Evolutionary conservation across 768 basidiomycete species (phyloP), one percentile per base, ranked within the genome.

Genomic region (Suillus alpinus): DNA sequence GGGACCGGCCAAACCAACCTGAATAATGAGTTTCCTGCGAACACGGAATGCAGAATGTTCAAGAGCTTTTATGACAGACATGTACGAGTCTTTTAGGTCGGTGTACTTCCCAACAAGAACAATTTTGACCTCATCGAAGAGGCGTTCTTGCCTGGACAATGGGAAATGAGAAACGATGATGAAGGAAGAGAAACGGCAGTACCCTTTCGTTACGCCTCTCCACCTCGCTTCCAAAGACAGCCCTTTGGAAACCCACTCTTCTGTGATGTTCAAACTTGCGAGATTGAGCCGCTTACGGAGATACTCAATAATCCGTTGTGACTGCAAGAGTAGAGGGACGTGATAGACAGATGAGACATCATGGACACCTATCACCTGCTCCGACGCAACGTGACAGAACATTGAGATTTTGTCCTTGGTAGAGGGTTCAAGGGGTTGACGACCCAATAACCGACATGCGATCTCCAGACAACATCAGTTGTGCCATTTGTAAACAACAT

Each of bases 31-130:
- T 70, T 92, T 95, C 59, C 92, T 80, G 59, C 87, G 91, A 58
- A 96, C 91, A 46, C 94, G 86, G 78, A 98, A 94, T 1, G 95
- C 93, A 6, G 95, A 95, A 74, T 99, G 96, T 75, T 99, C 96
- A 39, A 99, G 81, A 23, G 97, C 86, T 80, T 99, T 99, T 69
- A 87, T 88, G 59, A 99, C 96, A 32, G 92, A 94, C 93, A 98
- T 98, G 73, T 99, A 99, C 31, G 95, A 97, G 75, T 99, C 96
- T 75, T 94, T 92, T 51, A 98, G 80, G 65, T 94, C 88, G 13
- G 95, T 98, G 79, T 99, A 99, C 77, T 99, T 99, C 49, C 96
- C 96, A 16, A 99, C 95, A 56, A 99, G 81, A 23, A 89, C 94
- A 63, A 99, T 91, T 49, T 84, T 85, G 49, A 97, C 94, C 9